A percentile compares a stretch with the other conserved stretches of the same genome.
Evolutionary conservation across 345 rosid species (phyloP).

Genomic region (Syzygium aqueum): DNA sequence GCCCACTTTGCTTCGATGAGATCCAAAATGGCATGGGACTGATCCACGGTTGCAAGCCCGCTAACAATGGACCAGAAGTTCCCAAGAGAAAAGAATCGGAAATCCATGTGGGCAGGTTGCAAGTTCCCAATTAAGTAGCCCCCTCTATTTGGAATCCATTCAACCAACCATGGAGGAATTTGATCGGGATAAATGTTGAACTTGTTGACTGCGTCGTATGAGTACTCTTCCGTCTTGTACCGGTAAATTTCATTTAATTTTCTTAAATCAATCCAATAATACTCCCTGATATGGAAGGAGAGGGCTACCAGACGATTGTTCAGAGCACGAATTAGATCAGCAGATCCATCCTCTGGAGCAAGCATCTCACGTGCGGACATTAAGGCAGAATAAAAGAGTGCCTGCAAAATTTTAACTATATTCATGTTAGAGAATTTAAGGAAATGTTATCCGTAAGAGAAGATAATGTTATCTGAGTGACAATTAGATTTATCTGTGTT

Average conservation of each 20-base stretch:
- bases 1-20: conserved; percentile 76
- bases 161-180: conserved; percentile 82
- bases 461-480: background rate
- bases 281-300: conserved; percentile 88
- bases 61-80: conserved; percentile 69
- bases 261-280: conserved; percentile 78
- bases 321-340: conserved; percentile 65
- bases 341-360: conserved; percentile 82
- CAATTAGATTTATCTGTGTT: background rate
- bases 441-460: background rate
- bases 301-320: conserved; percentile 86
- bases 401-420: conserved; percentile 24
- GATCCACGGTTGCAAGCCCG: conserved; percentile 44
- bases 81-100: conserved; percentile 81
- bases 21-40: conserved; percentile 60
- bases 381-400: conserved; percentile 82
- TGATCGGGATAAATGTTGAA: conserved; percentile 96
- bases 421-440: background rate
- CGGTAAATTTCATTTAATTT: conserved; percentile 70
- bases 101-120: conserved; percentile 96
- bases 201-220: conserved; percentile 86
- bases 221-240: conserved; percentile 85
- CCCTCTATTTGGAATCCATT: conserved; percentile 80
- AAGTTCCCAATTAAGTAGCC: conserved; percentile 78
- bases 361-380: conserved; percentile 87